Evolutionary conservation across 805 yeast genomes (phyloP).

Genomic region (Ogataea salicorniae): DNA sequence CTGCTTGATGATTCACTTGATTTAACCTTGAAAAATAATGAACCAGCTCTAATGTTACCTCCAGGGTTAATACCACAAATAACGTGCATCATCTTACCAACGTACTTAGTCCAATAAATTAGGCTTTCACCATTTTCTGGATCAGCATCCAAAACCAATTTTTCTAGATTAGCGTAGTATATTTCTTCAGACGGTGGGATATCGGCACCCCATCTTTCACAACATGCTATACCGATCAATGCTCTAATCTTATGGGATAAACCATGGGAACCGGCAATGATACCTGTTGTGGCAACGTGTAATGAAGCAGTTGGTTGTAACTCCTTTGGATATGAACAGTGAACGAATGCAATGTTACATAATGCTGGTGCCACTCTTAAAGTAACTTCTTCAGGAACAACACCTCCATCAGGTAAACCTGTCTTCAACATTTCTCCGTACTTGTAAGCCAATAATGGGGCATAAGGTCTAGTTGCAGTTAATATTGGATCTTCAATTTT

Average conservation of each 20-base stretch:
- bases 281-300: constrained; percentile 68
- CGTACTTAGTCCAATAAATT: constrained; percentile 69
- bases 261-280: constrained; percentile 72
- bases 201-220: constrained; percentile 82
- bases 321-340: constrained; percentile 72
- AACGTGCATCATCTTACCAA: constrained; percentile 71
- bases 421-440: constrained; percentile 49
- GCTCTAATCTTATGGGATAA: constrained; percentile 68
- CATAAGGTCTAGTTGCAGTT: constrained; percentile 67
- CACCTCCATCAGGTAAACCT: constrained; percentile 48
- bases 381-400: constrained; percentile 54
- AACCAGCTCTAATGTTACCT: constrained; percentile 64
- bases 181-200: constrained; percentile 51
- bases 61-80: constrained; percentile 81
- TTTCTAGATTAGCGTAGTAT: constrained; percentile 43
- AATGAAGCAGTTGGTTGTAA: constrained; percentile 70
- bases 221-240: constrained; percentile 63
- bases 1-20: background rate
- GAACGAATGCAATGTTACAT: constrained; percentile 70
- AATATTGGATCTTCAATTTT: constrained; percentile 64
- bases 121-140: constrained; percentile 38
- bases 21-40: constrained; percentile 41
- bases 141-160: constrained; percentile 40
- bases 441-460: constrained; percentile 56
- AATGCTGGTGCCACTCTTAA: constrained; percentile 63